Evolutionary conservation across 2,329 filamentous ascomycete genomes (phyloP).

Genomic region (Bipolaris oryzae): DNA sequence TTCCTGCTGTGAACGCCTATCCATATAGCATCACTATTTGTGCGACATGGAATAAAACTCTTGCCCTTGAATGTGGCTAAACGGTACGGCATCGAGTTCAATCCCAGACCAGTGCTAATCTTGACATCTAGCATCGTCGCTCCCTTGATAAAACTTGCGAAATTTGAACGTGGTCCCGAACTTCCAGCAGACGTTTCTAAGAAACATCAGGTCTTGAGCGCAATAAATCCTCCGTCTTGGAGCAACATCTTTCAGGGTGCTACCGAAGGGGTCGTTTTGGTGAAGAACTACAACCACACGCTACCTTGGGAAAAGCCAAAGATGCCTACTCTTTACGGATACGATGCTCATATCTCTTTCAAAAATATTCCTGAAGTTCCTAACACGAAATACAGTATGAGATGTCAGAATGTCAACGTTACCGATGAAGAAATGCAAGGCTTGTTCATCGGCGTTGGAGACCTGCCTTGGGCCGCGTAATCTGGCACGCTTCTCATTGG

Average conservation of each 20-base stretch:
- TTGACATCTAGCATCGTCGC: neutral
- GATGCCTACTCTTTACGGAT: neutral
- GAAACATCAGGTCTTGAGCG: neutral
- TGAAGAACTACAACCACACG: constrained; percentile 60
- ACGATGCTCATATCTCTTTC: neutral
- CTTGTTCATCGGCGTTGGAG: constrained; percentile 16
- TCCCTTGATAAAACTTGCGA: neutral
- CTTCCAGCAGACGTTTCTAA: neutral
- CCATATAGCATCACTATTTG: constrained; percentile 31
- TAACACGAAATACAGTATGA: constrained; percentile 15
- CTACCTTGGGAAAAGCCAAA: constrained; percentile 54
- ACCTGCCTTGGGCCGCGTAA: constrained; percentile 12
- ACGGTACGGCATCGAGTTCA: neutral
- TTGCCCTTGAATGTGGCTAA: constrained; percentile 21
- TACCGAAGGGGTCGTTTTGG: constrained; percentile 23
- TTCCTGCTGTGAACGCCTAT: constrained; percentile 34
- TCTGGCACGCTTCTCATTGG: constrained; percentile 20
- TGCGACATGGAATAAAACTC: constrained; percentile 32
- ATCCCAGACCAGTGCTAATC: neutral
- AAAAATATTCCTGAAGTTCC: constrained; percentile 8
- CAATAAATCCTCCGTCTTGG: neutral
- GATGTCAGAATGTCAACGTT: constrained; percentile 10
- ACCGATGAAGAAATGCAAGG: constrained; percentile 13
- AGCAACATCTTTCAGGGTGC: neutral
- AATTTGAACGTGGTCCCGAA: neutral